Evolutionary conservation across 106 monocot species (phyloP).

Genomic region (Allium sativum): DNA sequence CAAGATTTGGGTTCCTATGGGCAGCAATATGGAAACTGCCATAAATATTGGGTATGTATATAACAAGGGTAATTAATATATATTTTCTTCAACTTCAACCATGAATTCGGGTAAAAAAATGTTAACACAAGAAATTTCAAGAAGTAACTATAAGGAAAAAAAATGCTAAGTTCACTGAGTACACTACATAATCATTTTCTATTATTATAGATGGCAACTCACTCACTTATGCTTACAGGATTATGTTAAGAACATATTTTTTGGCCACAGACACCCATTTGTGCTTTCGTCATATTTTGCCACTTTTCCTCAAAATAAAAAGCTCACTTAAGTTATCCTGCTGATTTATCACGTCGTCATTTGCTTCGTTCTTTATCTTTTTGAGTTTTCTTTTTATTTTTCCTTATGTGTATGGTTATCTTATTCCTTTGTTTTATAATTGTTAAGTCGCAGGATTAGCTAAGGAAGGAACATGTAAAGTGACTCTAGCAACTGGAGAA

Average conservation of each 20-base stretch:
- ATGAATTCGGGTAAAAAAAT: background rate
- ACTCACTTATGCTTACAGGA: conserved; percentile 71
- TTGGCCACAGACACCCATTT: conserved; percentile 49
- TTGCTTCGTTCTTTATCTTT: too few species aligned
- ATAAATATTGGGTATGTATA: conserved; percentile 86
- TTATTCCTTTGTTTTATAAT: background rate
- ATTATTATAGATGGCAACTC: conserved; percentile 88
- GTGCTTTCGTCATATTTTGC: conserved; percentile 95
- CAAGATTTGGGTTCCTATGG: conserved; percentile 91
- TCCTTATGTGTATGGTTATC: background rate
- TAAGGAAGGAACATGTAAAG: conserved; percentile 56
- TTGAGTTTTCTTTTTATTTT: background rate
- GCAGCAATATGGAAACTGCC: conserved; percentile 98
- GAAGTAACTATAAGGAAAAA: conserved; percentile 67
- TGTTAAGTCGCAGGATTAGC: conserved; percentile 84
- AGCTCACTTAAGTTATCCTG: conserved; percentile 49
- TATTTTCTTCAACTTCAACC: background rate
- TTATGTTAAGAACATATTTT: conserved; percentile 53
- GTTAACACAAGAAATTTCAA: background rate
- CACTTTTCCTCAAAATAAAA: conserved; percentile 93
- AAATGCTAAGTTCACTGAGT: conserved; percentile 16
- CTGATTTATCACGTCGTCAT: background rate
- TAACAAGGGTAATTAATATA: background rate
- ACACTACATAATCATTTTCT: conserved; percentile 39
- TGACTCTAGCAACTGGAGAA: conserved; percentile 83